Base-by-base conservation (phyloP, 805 yeast genomes). In the Kodamaea lidongshanica region DNA sequence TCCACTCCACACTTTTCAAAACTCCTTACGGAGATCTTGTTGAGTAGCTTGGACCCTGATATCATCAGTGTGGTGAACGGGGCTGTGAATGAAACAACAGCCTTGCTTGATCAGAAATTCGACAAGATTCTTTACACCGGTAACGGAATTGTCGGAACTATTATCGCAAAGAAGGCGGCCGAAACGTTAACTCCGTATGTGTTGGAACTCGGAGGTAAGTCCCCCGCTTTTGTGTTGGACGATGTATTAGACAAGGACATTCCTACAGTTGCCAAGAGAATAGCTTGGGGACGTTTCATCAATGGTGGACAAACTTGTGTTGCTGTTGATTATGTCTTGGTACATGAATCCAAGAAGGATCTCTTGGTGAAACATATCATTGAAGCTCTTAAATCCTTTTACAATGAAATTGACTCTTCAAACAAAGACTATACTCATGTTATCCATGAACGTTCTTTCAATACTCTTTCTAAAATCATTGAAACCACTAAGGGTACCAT, bases 231-330 rank as follows among this genome's bases (percentile, higher is more conserved):
- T 44, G 61, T 88, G 7, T 69, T 86, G 30, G 67, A 61, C 27
- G 64, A 61, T 39, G 57, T 67, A 28, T 59, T 59, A 9, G 62
- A 65, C 34, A 49, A 43, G n/a, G 65, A 73, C 34, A 43, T 76
- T 20, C 47, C 56, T 7, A 53, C 59, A 1, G 40, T 66, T 23
- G 63, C 86, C 15, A 69, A 68, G 40, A 72, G 96, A 55, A 58
- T 85, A 10, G 67, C 70, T 1, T 84, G 92, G 83, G 89, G 88
- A 11, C 74, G 79, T 43, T 79, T 79, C 48, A 58, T 73, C 18
- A 89, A 86, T 50, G 73, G 82, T 11, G 97, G 97, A 11, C 97
- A 88, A 60, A 77, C 92, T 2, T 88, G 96, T 61, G 82, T 85
- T 22, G 83, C 95, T 7, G 81, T 88, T 6, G 97, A 89, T 58